Evolutionary conservation across 2,329 filamentous ascomycete species (phyloP).

Genomic region (Aureobasidium sp.): DNA sequence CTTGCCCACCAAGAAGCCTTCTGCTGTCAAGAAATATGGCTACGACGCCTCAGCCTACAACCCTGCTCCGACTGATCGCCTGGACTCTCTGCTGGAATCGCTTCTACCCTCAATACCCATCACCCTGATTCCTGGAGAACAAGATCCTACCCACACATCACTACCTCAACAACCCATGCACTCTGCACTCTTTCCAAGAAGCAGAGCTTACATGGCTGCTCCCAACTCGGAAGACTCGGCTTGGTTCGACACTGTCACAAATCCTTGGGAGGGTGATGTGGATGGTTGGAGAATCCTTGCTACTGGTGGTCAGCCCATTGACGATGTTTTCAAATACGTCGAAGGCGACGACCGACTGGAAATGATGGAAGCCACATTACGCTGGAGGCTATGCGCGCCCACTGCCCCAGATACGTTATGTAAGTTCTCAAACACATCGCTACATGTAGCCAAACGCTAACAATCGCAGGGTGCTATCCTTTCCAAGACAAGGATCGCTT

Average conservation of each 20-base stretch:
- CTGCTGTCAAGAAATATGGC: slow-evolving; percentile 73
- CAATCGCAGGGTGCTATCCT: slow-evolving; percentile 71
- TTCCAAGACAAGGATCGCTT: slow-evolving; percentile 93
- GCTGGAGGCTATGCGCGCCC: slow-evolving; percentile 85
- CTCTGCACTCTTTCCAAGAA: slow-evolving; percentile 75
- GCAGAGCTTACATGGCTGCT: slow-evolving; percentile 54
- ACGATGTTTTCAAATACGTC: slow-evolving; percentile 90
- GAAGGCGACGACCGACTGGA: slow-evolving; percentile 66
- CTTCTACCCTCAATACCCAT: slow-evolving; percentile 81
- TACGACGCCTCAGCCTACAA: slow-evolving; percentile 90
- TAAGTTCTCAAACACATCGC: slow-evolving; percentile 39
- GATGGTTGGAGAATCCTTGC: slow-evolving; percentile 85
- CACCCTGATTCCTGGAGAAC: slow-evolving; percentile 75
- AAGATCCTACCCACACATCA: slow-evolving; percentile 81
- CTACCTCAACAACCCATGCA: slow-evolving; percentile 92
- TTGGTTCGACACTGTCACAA: slow-evolving; percentile 85
- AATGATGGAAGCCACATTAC: slow-evolving; percentile 90
- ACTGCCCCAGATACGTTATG: slow-evolving; percentile 94
- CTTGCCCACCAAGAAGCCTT: slow-evolving; percentile 30
- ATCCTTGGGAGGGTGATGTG: slow-evolving; percentile 85
- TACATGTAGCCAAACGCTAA: slow-evolving; percentile 7
- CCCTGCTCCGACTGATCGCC: slow-evolving; percentile 67
- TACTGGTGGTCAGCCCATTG: slow-evolving; percentile 84
- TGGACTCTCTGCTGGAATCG: slow-evolving; percentile 74
- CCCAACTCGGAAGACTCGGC: slow-evolving; percentile 35